phyloP scores from a whole-genome alignment of 2,329 filamentous ascomycete genomes.

The Aspergillus amoenus region DNA sequence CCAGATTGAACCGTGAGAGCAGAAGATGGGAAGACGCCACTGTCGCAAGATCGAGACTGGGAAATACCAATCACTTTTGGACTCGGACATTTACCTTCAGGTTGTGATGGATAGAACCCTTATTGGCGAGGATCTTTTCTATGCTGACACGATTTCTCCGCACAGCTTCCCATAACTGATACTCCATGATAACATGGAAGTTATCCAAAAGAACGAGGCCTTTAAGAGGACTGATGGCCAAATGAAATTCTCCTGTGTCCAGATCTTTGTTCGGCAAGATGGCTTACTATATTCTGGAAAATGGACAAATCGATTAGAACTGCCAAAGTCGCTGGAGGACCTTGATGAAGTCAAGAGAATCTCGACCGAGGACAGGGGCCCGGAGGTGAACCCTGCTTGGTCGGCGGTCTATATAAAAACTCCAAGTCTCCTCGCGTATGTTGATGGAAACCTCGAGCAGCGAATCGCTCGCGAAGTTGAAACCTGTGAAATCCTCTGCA shows the following conservation, averaged over 20 bases:
- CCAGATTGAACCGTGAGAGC: no score
- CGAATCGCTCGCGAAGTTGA: slow-evolving; percentile 23
- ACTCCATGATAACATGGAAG: slow-evolving; percentile 13
- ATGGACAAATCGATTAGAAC: slow-evolving; percentile 17
- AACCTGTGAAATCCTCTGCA: slow-evolving; percentile 24
- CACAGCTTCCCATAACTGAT: no score
- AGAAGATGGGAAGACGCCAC: no score
- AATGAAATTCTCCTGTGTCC: slow-evolving; percentile 22
- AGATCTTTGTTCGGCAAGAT: slow-evolving; percentile 18
- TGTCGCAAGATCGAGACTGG: no score
- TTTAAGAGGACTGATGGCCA: slow-evolving; percentile 19
- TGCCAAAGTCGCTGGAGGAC: slow-evolving; percentile 16
- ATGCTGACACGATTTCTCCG: no score
- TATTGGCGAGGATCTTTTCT: no score
- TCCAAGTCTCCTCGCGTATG: slow-evolving; percentile 21
- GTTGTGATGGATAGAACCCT: no score
- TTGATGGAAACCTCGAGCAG: slow-evolving; percentile 17
- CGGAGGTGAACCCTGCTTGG: slow-evolving; percentile 15
- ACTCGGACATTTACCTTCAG: no score
- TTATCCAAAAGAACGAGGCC: slow-evolving; percentile 22
- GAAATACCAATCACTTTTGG: no score
- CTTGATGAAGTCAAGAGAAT: slow-evolving; percentile 19
- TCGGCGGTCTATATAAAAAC: slow-evolving; percentile 22
- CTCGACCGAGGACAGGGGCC: slow-evolving; percentile 17
- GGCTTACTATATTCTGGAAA: slow-evolving; percentile 23